Percentiles rank a stretch among this genome's conserved stretches.
Evolutionary conservation across 345 rosid species (phyloP).

Genomic region (Eucalyptus tenuipes): DNA sequence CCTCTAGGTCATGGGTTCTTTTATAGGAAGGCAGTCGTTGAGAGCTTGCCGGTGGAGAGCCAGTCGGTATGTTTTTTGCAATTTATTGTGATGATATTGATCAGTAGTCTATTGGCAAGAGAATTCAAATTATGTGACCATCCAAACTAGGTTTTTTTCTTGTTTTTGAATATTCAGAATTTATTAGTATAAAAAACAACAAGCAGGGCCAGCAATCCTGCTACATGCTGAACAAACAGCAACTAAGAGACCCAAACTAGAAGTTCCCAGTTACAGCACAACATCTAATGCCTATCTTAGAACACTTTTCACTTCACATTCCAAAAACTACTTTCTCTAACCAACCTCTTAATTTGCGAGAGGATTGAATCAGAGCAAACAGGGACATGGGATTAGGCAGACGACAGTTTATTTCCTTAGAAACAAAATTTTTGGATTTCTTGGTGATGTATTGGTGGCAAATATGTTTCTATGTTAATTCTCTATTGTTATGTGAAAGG

Average conservation of each 20-base stretch:
- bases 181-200: not conserved
- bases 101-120: not conserved
- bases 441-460: not conserved
- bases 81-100: not conserved
- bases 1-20: slow-evolving; percentile 34
- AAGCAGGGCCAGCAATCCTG: not conserved
- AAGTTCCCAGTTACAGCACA: not conserved
- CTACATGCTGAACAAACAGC: not conserved
- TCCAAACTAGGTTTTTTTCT: not conserved
- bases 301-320: not conserved
- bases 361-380: not conserved
- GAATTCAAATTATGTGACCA: not conserved
- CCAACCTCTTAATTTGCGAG: not conserved
- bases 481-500: not conserved
- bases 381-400: not conserved
- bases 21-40: slow-evolving; percentile 20
- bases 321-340: not conserved
- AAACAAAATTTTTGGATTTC: not conserved
- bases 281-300: not conserved
- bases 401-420: not conserved
- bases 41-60: not conserved
- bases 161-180: not conserved
- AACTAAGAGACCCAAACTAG: not conserved
- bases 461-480: not conserved
- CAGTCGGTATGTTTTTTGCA: not conserved